phyloP scores from a whole-genome alignment of 2,329 filamentous ascomycete species.

The Alternaria novae-zelandiae region DNA sequence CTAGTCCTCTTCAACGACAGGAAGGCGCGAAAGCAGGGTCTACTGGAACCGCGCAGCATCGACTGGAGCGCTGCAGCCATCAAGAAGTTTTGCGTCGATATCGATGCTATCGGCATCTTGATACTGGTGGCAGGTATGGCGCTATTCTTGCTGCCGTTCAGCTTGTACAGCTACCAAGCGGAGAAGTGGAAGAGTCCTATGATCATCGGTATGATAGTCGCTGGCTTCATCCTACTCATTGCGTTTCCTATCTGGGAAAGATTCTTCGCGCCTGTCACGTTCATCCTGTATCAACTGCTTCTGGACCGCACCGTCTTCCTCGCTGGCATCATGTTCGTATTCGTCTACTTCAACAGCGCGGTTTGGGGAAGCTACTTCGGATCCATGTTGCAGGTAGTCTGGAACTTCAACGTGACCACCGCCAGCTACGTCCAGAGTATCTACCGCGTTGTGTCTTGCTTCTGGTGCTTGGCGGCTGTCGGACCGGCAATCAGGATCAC shows the following conservation, averaged over 20 bases:
- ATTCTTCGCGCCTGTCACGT: neutral
- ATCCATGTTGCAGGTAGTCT: slow-evolving; percentile 48
- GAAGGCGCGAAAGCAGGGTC: neutral
- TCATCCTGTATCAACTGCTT: slow-evolving; percentile 40
- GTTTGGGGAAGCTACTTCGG: slow-evolving; percentile 48
- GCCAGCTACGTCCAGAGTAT: slow-evolving; percentile 45
- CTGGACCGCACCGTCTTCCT: slow-evolving; percentile 53
- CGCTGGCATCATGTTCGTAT: slow-evolving; percentile 56
- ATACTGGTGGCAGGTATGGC: slow-evolving; percentile 60
- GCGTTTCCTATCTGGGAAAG: neutral
- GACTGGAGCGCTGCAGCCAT: neutral
- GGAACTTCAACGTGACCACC: slow-evolving; percentile 33
- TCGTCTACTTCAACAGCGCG: slow-evolving; percentile 26
- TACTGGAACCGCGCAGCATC: neutral
- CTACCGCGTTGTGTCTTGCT: slow-evolving; percentile 38
- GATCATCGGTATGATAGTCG: slow-evolving; percentile 48
- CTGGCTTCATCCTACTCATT: slow-evolving; percentile 39
- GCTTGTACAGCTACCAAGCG: slow-evolving; percentile 51
- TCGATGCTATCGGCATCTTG: neutral
- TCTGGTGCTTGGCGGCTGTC: neutral
- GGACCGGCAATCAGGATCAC: slow-evolving; percentile 24
- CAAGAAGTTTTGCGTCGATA: neutral
- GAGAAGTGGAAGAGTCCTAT: slow-evolving; percentile 38
- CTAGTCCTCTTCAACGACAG: slow-evolving; percentile 60
- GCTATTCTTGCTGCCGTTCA: slow-evolving; percentile 73